These are phyloP conservation scores for Candida albicans DNA, from an alignment of 1,139 yeast genomes.

Conservation along the genomic window DNA sequence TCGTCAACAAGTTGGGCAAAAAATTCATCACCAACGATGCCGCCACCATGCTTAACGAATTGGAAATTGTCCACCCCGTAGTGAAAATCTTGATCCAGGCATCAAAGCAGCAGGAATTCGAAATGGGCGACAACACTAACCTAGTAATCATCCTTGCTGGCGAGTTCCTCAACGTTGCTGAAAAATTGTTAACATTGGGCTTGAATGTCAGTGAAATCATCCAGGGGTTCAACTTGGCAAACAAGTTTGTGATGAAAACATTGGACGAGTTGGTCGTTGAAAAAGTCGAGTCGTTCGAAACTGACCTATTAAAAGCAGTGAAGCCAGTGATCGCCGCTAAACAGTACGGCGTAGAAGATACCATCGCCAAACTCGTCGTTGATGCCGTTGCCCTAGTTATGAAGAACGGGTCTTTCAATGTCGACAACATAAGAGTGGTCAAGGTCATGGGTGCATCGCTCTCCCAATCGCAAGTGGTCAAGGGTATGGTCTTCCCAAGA, in stretches of 20 bases:
- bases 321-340: slow-evolving; percentile 90
- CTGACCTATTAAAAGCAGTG: slow-evolving; percentile 66
- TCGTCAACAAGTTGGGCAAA: slow-evolving; percentile 79
- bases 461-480: slow-evolving; percentile 71
- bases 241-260: slow-evolving; percentile 66
- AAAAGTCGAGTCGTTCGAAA: slow-evolving; percentile 55
- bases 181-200: slow-evolving; percentile 80
- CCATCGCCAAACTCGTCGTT: slow-evolving; percentile 74
- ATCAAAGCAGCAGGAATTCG: slow-evolving; percentile 92
- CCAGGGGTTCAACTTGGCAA: slow-evolving; percentile 86
- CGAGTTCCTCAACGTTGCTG: slow-evolving; percentile 80
- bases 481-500: slow-evolving; percentile 97
- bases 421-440: slow-evolving; percentile 91
- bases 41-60: slow-evolving; percentile 90
- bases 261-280: slow-evolving; percentile 68
- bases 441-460: slow-evolving; percentile 93
- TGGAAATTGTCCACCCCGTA: slow-evolving; percentile 96
- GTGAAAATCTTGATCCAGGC: slow-evolving; percentile 96
- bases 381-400: slow-evolving; percentile 82
- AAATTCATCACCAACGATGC: slow-evolving; percentile 94
- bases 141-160: slow-evolving; percentile 73
- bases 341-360: slow-evolving; percentile 85
- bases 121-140: slow-evolving; percentile 56
- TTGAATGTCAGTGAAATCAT: slow-evolving; percentile 85
- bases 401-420: slow-evolving; percentile 68